Conservation (phyloP, 169 alveolate species). For the Eimeria maxima region DNA sequence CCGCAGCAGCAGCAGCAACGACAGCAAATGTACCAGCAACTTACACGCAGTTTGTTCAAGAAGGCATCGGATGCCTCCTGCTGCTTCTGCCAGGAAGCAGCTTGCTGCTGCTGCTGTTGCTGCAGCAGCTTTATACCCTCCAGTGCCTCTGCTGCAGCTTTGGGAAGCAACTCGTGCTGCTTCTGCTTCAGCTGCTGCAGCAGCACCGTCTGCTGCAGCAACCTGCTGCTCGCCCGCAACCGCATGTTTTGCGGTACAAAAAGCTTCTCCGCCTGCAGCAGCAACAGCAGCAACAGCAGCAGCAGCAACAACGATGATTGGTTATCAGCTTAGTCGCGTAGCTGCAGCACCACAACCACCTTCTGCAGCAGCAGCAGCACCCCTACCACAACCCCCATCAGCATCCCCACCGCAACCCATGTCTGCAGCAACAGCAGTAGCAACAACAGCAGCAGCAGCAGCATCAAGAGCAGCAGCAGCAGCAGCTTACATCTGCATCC, state of each 20-base stretch:
- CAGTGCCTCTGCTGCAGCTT: constrained; percentile 45
- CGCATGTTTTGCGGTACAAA: constrained; percentile 76
- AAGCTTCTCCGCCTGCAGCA: constrained; percentile 78
- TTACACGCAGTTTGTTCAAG: constrained; percentile 26
- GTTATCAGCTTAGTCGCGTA: too few species aligned
- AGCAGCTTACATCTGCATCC: constrained; percentile 56
- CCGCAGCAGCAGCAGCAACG: constrained; percentile 9
- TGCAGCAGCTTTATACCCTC: constrained; percentile 32
- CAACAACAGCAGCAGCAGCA: constrained; percentile 20
- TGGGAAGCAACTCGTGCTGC: constrained; percentile 53
- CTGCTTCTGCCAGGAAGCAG: constrained; percentile 46
- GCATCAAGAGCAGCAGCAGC: constrained; percentile 20
- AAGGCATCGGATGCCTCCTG: constrained; percentile 59
- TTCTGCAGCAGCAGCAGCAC: too few species aligned
- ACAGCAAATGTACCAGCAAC: constrained; percentile 42
- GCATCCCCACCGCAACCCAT: too few species aligned
- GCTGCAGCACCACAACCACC: too few species aligned
- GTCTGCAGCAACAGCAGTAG: neutral
- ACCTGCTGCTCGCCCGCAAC: constrained; percentile 73
- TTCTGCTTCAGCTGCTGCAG: constrained; percentile 60
- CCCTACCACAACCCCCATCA: too few species aligned
- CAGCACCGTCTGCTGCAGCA: constrained; percentile 77
- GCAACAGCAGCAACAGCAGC: neutral
- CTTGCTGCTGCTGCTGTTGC: constrained; percentile 62
- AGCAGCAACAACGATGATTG: too few species aligned